A percentile compares a stretch with the other conserved stretches of the same genome.
Evolutionary conservation across 768 basidiomycete genomes (phyloP).

Genomic region (Hemileccinum rubropunctum): DNA sequence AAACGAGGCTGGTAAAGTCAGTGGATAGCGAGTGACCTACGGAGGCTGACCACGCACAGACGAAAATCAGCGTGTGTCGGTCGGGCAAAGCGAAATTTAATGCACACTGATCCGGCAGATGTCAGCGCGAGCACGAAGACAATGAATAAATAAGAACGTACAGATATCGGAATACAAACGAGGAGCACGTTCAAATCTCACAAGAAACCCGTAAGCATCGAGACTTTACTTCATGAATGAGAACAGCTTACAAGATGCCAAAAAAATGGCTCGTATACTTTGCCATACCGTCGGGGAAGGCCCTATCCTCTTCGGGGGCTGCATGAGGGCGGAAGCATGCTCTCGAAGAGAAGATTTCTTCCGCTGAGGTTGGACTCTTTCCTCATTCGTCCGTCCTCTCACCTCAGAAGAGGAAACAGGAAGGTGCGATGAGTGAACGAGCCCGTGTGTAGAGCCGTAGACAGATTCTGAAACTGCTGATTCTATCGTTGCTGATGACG

Average conservation of each 20-base stretch:
- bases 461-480: neutral
- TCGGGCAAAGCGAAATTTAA: constrained; percentile 56
- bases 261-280: constrained; percentile 53
- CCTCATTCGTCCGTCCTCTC: constrained; percentile 4
- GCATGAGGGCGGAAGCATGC: constrained; percentile 31
- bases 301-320: constrained; percentile 37
- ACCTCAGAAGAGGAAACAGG: constrained; percentile 13
- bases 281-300: constrained; percentile 42
- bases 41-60: constrained; percentile 52
- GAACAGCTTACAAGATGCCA: constrained; percentile 50
- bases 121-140: neutral
- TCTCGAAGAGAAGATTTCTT: constrained; percentile 11
- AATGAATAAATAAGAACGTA: constrained; percentile 24
- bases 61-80: constrained; percentile 62
- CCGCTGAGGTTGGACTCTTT: neutral
- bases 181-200: constrained; percentile 71
- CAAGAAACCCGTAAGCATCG: neutral
- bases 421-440: neutral
- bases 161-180: constrained; percentile 70
- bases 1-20: constrained; percentile 55
- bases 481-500: too few relatives aligned
- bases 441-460: neutral
- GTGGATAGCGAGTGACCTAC: neutral
- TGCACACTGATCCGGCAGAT: constrained; percentile 55
- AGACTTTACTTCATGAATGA: neutral